phyloP scores from a whole-genome alignment of 768 basidiomycete genomes.

The Tricholoma sp. region DNA sequence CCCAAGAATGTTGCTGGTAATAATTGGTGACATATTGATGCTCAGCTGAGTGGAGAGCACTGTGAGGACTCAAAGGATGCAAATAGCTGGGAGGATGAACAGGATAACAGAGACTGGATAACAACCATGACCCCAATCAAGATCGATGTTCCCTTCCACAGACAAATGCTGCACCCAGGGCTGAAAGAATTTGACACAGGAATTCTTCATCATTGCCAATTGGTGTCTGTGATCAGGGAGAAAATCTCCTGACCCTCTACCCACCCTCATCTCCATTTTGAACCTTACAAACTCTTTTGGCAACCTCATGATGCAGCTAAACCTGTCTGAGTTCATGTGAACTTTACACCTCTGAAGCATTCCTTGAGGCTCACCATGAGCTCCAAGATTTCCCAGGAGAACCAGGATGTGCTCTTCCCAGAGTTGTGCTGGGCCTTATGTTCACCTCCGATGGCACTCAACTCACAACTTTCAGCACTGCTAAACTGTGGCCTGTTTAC shows the following conservation, averaged over 20 bases:
- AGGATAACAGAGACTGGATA: too few species aligned
- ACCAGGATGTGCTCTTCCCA: slow-evolving; percentile 10
- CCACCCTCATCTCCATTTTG: not conserved
- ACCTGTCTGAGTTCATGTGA: slow-evolving; percentile 9
- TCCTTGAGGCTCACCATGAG: slow-evolving; percentile 7
- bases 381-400: slow-evolving; percentile 3
- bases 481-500: slow-evolving; percentile 30
- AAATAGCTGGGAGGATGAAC: not conserved
- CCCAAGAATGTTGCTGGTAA: too few species aligned
- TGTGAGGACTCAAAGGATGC: not conserved
- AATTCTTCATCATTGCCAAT: slow-evolving; percentile 6
- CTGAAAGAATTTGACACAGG: not conserved
- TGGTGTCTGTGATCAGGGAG: not conserved
- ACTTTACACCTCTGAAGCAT: slow-evolving; percentile 13
- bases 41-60: too few species aligned
- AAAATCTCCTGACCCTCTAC: slow-evolving; percentile 2
- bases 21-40: too few species aligned
- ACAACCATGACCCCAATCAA: too few species aligned
- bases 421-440: slow-evolving; percentile 17
- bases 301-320: not conserved
- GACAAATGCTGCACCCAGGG: too few species aligned
- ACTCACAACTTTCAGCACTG: slow-evolving; percentile 23
- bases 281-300: too few species aligned
- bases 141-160: too few species aligned
- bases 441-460: slow-evolving; percentile 26